These are phyloP conservation scores for Patellaria atrata DNA, from an alignment of 495 filamentous ascomycete species.

Conservation along the genomic window DNA sequence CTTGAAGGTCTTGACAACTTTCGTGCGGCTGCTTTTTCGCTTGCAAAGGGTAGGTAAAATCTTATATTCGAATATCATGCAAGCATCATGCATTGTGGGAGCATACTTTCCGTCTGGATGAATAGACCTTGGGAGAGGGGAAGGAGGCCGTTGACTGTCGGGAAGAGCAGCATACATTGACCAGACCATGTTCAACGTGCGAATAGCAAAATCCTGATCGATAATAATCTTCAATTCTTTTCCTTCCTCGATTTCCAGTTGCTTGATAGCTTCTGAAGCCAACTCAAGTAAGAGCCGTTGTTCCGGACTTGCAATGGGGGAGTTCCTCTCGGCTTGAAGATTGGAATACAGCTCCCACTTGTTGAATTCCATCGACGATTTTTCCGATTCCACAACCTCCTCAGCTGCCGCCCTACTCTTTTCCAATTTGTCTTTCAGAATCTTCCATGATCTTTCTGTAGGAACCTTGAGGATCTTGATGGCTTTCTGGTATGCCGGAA, in stretches of 20 bases:
- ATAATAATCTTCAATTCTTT: background rate
- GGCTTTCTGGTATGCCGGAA: conserved; percentile 9
- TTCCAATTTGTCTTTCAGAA: conserved; percentile 17
- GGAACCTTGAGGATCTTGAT: conserved; percentile 17
- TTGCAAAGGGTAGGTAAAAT: conserved; percentile 10
- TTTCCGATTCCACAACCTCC: no score
- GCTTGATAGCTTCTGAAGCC: no score
- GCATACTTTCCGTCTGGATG: conserved; percentile 7
- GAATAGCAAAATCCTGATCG: conserved; percentile 1
- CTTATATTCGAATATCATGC: conserved; percentile 7
- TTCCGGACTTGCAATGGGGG: no score
- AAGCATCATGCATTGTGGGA: conserved; percentile 16
- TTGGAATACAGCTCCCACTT: no score
- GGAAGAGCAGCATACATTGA: background rate
- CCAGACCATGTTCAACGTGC: background rate
- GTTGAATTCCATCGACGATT: no score
- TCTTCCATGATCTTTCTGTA: conserved; percentile 12
- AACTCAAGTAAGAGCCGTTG: no score
- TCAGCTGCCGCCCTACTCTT: conserved; percentile 9
- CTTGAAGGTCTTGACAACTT: no score
- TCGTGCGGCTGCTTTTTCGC: conserved; percentile 1
- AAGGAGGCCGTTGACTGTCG: background rate
- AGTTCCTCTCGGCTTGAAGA: no score
- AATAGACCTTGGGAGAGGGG: background rate
- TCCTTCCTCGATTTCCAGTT: no score